Evolutionary conservation across 1,284 basidiomycete species (phyloP), one percentile per base, ranked within the genome.

Genomic region (Neolentinus lepideus): DNA sequence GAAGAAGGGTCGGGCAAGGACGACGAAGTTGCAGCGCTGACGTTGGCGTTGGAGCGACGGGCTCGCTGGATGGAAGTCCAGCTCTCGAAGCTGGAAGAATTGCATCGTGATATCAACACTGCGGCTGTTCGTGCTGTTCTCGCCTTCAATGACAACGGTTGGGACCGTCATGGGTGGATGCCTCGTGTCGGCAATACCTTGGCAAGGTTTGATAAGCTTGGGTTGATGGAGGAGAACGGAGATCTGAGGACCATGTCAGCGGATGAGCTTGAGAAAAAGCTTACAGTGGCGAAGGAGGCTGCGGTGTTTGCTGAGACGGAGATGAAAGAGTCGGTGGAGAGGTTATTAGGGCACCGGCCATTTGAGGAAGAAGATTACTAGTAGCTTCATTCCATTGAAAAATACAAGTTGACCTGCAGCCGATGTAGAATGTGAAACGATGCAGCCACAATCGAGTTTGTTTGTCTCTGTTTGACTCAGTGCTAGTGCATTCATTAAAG

Each of bases 21-120:
- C 59, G 87, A 90, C 64, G 89, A 91, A 66, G 88, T 91, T 3
- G 85, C 85, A 1, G 84, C 85, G n/a, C 71, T 91, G 59, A 91
- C 89, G 0, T 72, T 87, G 51, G 88, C 89, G 9, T 77, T 92
- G 51, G 90, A 92, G 66, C 85, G 88, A 56, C 85, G 90, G 16
- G 90, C 89, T 19, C 79, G 89, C 47, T 92, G 90, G 90, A 92
- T 92, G 90, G 89, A 92, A 69, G 85, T 90, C 26, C 90, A 92
- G 66, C 70, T 92, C 16, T 88, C 88, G 1, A 91, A 92, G 67
- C 74, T 92, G 46, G 89, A 92, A 67, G 89, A 90, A 63, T 74
- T 92, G 26, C 89, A 92, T 63, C 85, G 88, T 12, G 89, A 92
- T 62, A 91, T 92, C 68, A 92, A 92, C 67, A 88, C 81, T 1